Conservation (phyloP, 1,284 basidiomycete genomes). For the Xerocomus amazonicus region DNA sequence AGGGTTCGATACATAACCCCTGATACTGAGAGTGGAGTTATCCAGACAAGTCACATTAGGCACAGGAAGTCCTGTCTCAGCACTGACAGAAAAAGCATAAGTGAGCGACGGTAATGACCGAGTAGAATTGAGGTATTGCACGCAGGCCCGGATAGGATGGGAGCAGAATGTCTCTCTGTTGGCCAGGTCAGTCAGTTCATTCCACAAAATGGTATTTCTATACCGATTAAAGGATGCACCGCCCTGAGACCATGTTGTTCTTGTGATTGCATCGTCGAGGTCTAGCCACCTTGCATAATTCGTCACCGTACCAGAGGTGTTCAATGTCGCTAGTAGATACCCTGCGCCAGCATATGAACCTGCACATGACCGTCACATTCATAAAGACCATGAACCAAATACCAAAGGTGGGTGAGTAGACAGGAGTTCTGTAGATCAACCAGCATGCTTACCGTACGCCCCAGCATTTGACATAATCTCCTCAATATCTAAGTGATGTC, state of each 20-base stretch:
- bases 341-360: constrained; percentile 70
- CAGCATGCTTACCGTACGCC: constrained; percentile 51
- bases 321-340: constrained; percentile 51
- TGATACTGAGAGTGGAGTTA: constrained; percentile 51
- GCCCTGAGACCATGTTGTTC: constrained; percentile 57
- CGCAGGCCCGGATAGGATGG: constrained; percentile 55
- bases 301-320: constrained; percentile 39
- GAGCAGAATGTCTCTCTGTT: constrained; percentile 68
- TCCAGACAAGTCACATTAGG: constrained; percentile 62
- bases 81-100: constrained; percentile 49
- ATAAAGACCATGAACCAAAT: not conserved
- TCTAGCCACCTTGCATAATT: constrained; percentile 67
- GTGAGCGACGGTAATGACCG: constrained; percentile 38
- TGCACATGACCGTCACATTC: constrained; percentile 23
- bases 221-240: constrained; percentile 47
- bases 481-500: constrained; percentile 44
- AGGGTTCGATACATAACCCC: constrained; percentile 47
- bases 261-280: constrained; percentile 55
- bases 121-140: constrained; percentile 48
- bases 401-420: constrained; percentile 1
- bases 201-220: constrained; percentile 6
- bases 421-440: not conserved
- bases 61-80: constrained; percentile 47
- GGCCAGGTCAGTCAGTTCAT: not conserved
- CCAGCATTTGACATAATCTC: constrained; percentile 51